Evolutionary conservation across 371 early-diverging fungal species (phyloP), one percentile per base, ranked within the genome.

Genomic region (Haplosporangium sp.): DNA sequence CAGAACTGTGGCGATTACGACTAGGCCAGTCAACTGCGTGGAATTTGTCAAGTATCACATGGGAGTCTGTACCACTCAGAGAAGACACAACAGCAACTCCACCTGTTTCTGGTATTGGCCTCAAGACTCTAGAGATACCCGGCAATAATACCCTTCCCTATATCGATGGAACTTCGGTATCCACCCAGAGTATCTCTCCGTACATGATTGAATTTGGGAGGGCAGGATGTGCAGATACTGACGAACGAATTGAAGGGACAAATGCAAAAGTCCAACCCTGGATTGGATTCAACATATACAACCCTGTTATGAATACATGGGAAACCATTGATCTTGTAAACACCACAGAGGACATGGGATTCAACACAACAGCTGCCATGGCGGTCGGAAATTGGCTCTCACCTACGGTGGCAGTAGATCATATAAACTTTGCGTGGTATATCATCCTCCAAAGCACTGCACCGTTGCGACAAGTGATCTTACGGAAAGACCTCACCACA

Each of bases 201-300:
- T 81, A 68, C 35, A 61, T 81, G 71, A 48, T 81, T 6, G 81
- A 81, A 38, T 81, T 81, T 75, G 81, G 81, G 2, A 68, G 72
- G 9, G 58, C 62, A 39, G 81, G 81, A n/a, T 81, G 81, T 60
- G 71, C 69, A 10, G 65, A 81, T 39, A 64, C 55, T 19, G 47
- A 48, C 40, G 60, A 62, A 8, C 7, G 44, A 39, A 65, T 20
- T 0, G 27, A 55, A 10, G 65, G 67, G 20, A 39, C 45, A 35
- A 37, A 34, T 10, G 39, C 35, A 35, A 27, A 35, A 20, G 20
- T 57, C 19, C 35, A 45, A 37, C 72, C 73, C 2, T 69, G 78
- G 78, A 81, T 81, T 34, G 81, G 69, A 2, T 81, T 81, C 48
- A 81, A 74, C 37, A 74, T 75, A 1, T 81, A 71, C 39, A 74